These are phyloP conservation scores for Aspergillus tubingensis DNA, from an alignment of 2,329 filamentous ascomycete species.

Conservation along the genomic window DNA sequence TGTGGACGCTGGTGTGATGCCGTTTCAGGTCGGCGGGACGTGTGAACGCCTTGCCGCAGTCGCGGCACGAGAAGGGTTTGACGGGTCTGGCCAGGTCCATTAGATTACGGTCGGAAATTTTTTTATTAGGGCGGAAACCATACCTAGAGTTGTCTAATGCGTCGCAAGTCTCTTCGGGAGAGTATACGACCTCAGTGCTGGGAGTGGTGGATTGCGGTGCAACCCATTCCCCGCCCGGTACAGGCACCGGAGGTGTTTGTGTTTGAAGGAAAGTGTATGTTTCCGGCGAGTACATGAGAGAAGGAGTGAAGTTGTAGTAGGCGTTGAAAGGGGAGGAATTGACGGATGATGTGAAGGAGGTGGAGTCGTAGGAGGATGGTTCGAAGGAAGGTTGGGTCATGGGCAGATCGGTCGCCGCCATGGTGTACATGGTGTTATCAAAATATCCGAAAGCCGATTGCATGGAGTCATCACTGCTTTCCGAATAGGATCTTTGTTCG, in stretches of 20 bases:
- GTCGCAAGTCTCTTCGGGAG: conserved; percentile 17
- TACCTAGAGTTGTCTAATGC: conserved; percentile 30
- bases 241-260: conserved; percentile 12
- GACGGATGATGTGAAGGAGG: conserved; percentile 8
- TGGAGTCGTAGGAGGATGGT: conserved; percentile 12
- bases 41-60: conserved; percentile 44
- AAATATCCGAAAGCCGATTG: conserved; percentile 19
- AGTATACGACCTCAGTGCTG: conserved; percentile 13
- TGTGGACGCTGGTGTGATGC: conserved; percentile 51
- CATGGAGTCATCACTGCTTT: conserved; percentile 23
- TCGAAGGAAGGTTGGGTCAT: conserved; percentile 14
- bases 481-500: conserved; percentile 24
- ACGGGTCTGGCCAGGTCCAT: conserved; percentile 22
- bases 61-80: conserved; percentile 36
- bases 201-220: conserved; percentile 11
- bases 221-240: conserved; percentile 12
- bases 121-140: conserved; percentile 9
- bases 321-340: conserved; percentile 12
- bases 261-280: conserved; percentile 13
- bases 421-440: conserved; percentile 16
- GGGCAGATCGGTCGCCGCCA: conserved; percentile 14
- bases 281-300: conserved; percentile 17
- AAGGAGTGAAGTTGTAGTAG: conserved; percentile 19
- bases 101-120: conserved; percentile 1
- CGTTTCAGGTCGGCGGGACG: conserved; percentile 54